Evolutionary conservation across 306 rosid species (phyloP), one percentile per base, ranked within the genome.

Genomic region (Leucaena leucocephala): DNA sequence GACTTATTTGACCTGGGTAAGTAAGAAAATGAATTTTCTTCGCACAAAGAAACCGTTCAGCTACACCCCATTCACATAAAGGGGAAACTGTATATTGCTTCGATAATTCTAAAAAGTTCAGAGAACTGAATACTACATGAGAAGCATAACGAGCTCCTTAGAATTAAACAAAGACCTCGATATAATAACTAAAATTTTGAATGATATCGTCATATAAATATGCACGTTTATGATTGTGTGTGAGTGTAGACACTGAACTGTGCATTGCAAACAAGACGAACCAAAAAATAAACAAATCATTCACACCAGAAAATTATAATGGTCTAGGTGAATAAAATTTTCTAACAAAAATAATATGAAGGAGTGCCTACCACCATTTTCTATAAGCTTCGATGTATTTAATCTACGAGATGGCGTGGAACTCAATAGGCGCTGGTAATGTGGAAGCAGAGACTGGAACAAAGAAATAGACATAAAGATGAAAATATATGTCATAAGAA

Each of bases 401-500:
- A 96, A 77, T 91, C 99, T 93, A 80, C 98, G 98, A 84, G 98
- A 84, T 78, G 97, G 99, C 76, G 70, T 76, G 85, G 99, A 88
- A 86, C 99, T 93, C 84, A 96, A 80, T 68, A 96, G 92, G 86
- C 99, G 94, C 88, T 96, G 99, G 87, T 93, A 96, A 90, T 96
- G 98, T 89, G 94, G 98, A 93, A 93, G 98, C 84, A 96, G 89
- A 89, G 98, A 85, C 99, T 96, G 86, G 83, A 84, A 80, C 87
- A 85, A 73, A 85, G 80, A 90, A 80, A 84, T 69, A 78, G 74
- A 80, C 66, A 89, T 77, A 72, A 75, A 83, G 86, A 87, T 88
- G 87, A 87, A 83, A 65, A 88, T n/a, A 80, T 80, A 88, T 64
- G 81, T 65, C 72, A 55, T 58, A 76, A 78, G 75, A 54, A 80